Conservation (phyloP, 1,284 basidiomycete genomes). For the Trichosporon ovoides region DNA sequence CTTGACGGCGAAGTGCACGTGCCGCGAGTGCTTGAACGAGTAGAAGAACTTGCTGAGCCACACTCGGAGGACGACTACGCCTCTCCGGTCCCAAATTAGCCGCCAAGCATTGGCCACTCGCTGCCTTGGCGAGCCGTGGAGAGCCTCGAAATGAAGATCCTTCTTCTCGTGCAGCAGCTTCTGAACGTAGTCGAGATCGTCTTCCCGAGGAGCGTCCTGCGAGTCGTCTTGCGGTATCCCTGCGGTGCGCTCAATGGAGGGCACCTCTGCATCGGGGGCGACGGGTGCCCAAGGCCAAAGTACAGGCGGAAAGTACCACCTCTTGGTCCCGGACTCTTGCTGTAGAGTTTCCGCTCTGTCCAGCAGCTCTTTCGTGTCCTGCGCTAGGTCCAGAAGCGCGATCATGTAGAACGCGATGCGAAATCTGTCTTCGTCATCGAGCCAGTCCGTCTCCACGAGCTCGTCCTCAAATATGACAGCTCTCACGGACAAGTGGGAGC, state of each 20-base stretch:
- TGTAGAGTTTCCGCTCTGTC: slow-evolving; percentile 4
- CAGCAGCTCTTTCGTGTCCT: slow-evolving; percentile 29
- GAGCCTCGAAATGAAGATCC: slow-evolving; percentile 1
- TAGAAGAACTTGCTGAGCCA: slow-evolving; percentile 34
- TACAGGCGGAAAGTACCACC: slow-evolving; percentile 17
- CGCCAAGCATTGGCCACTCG: slow-evolving; percentile 26
- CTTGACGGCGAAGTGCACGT: slow-evolving; percentile 50
- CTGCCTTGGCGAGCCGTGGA: not conserved
- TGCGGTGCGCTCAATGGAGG: not conserved
- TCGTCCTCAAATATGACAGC: slow-evolving; percentile 20
- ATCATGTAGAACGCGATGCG: slow-evolving; percentile 45
- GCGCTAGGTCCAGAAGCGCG: slow-evolving; percentile 38
- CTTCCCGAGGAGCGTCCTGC: slow-evolving; percentile 3
- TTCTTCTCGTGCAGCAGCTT: slow-evolving; percentile 10
- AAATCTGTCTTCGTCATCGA: slow-evolving; percentile 38
- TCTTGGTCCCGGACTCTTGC: not conserved
- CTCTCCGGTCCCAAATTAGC: slow-evolving; percentile 33
- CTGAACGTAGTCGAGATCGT: slow-evolving; percentile 24
- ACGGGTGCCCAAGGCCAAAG: slow-evolving; percentile 18
- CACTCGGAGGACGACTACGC: slow-evolving; percentile 30
- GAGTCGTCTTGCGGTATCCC: not conserved
- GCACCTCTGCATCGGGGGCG: slow-evolving; percentile 5
- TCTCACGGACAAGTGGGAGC: not conserved
- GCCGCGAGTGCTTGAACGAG: slow-evolving; percentile 45
- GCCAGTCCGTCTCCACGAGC: slow-evolving; percentile 17